Base-by-base conservation (phyloP, 2,329 filamentous ascomycete species). In the Clonostachys sp. region DNA sequence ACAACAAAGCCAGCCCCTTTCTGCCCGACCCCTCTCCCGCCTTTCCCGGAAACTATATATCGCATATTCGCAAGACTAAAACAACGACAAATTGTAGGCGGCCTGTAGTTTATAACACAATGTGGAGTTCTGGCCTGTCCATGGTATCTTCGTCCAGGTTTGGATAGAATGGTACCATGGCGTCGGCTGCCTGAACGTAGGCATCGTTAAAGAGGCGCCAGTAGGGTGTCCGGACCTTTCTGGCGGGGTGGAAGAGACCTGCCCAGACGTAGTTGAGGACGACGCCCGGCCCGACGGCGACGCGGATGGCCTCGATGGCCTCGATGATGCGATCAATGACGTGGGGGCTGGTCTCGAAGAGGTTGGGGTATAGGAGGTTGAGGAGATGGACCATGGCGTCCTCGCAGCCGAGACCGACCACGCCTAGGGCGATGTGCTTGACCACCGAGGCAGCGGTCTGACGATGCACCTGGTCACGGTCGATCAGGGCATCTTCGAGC, bases 251-350 rank as follows among this genome's bases (percentile, higher is more conserved):
- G 77, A 99, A 99, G 16, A 99, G 75, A 16, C 94, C 94, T 0
- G 94, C 92, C 91, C 91, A 97, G 50, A 97, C 86, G 66, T 99
- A 99, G 72, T 99, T 99, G 79, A 99, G 87, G 35, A 96, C 89
- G 18, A 95, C 74, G 4, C 94, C 94, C 0, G 91, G 89, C 1
- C 94, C 94, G 41, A 97, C 87, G 0, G 92, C 91, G 75, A 96
- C 90, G 43, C 94, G 84, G 52, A 99, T 89, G 38, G 91, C 94
- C 66, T 97, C 94, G 55, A 99, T 95, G 45, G 95, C 94, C 67
- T 99, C 95, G 53, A 99, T 87, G 56, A 99, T 95, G 41, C 94
- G 85, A 68, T 99, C 94, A 58, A 99, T 99, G 59, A 99, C 94
- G 78, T 99, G 94, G 1, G 94, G 94, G 57, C 87, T 94, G 6